Evolutionary conservation across 2,329 filamentous ascomycete species (phyloP).

Genomic region (Xylaria sp.): DNA sequence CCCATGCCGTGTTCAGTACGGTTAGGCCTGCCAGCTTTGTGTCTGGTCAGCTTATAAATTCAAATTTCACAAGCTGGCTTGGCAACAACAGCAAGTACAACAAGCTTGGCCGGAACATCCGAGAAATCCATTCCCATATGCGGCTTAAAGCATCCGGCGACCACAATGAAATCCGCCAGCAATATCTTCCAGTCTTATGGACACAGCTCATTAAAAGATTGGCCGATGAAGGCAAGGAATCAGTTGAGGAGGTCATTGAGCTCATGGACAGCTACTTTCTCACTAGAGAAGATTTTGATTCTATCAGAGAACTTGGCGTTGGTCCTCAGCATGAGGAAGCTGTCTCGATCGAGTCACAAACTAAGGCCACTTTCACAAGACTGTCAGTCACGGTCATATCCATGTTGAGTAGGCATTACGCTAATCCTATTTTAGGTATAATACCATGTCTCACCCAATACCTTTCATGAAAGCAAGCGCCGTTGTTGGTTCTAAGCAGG

Average conservation of each 20-base stretch:
- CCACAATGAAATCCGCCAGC: constrained; percentile 89
- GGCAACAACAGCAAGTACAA: constrained; percentile 91
- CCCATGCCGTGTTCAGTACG: constrained; percentile 93
- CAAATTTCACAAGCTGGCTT: constrained; percentile 87
- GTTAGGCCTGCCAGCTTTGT: constrained; percentile 89
- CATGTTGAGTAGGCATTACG: not conserved
- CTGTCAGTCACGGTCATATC: constrained; percentile 61
- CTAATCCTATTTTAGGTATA: constrained; percentile 66
- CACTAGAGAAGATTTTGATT: constrained; percentile 93
- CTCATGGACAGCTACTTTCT: constrained; percentile 98
- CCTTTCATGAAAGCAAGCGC: constrained; percentile 95
- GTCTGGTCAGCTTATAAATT: constrained; percentile 75
- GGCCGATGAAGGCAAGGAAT: constrained; percentile 79
- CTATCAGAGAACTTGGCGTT: constrained; percentile 87
- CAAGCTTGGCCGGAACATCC: constrained; percentile 79
- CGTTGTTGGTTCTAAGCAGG: constrained; percentile 73
- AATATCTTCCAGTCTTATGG: constrained; percentile 91
- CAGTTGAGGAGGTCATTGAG: constrained; percentile 82
- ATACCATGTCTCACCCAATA: constrained; percentile 81
- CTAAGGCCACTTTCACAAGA: constrained; percentile 89
- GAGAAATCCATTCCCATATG: constrained; percentile 98
- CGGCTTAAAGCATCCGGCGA: constrained; percentile 88
- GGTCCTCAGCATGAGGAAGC: constrained; percentile 79
- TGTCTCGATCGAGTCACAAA: constrained; percentile 80
- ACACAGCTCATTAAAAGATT: constrained; percentile 76